A percentile compares a stretch with the other conserved stretches of the same genome.
Evolutionary conservation across 345 rosid species (phyloP).

Genomic region (Nephelium lappaceum): DNA sequence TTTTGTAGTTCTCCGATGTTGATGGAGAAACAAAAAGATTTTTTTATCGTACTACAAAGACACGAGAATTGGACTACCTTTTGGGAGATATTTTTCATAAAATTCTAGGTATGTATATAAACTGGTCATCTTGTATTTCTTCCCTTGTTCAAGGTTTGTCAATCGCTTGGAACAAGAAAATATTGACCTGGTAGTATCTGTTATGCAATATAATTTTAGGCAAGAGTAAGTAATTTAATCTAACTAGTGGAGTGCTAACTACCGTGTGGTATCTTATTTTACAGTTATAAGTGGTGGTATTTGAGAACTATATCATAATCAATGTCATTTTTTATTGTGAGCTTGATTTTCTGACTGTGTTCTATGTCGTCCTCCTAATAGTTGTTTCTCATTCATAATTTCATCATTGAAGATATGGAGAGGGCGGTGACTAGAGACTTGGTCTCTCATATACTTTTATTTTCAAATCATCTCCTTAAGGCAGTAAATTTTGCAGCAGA

Average conservation of each 20-base stretch:
- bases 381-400: constrained; percentile 20
- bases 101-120: constrained; percentile 58
- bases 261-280: background rate
- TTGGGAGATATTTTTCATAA: constrained; percentile 97
- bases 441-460: constrained; percentile 69
- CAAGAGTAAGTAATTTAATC: background rate
- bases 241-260: background rate
- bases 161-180: background rate
- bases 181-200: background rate
- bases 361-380: constrained; percentile 15
- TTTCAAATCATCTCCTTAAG: constrained; percentile 72
- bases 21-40: constrained; percentile 74
- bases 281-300: background rate
- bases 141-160: background rate
- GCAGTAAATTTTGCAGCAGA: constrained; percentile 88
- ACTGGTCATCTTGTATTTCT: background rate
- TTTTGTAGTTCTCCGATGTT: constrained; percentile 66
- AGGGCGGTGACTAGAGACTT: constrained; percentile 85
- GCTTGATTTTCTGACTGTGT: constrained; percentile 11
- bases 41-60: constrained; percentile 86
- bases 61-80: constrained; percentile 80
- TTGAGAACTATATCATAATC: background rate
- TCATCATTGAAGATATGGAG: constrained; percentile 75
- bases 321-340: background rate
- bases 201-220: background rate